These are phyloP conservation scores for Paraurostyla sp. DNA, from an alignment of 73 alveolate genomes.

Conservation along the genomic window DNA sequence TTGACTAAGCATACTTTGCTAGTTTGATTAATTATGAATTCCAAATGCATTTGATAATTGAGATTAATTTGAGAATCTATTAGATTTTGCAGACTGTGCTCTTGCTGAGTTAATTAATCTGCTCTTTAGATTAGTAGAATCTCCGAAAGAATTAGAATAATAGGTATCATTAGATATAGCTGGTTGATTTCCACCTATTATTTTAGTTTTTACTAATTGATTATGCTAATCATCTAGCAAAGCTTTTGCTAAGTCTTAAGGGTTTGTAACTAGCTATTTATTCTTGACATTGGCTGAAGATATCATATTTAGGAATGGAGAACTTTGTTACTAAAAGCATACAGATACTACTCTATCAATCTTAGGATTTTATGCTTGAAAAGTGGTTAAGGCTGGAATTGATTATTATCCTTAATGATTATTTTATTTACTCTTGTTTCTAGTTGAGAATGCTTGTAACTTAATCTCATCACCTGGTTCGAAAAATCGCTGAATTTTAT, in stretches of 20 bases:
- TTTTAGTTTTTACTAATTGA: background rate
- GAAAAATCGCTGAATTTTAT: too few species aligned
- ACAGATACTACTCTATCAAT: conserved; percentile 21
- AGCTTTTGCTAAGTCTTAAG: background rate
- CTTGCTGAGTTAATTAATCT: background rate
- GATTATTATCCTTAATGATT: background rate
- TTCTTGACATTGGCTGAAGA: conserved; percentile 17
- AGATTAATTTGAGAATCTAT: background rate
- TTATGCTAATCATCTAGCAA: background rate
- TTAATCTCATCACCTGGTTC: too few species aligned
- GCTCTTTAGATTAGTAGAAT: too few species aligned
- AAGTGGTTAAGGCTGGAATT: background rate
- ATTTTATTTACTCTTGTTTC: background rate
- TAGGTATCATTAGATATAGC: background rate
- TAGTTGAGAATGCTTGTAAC: background rate
- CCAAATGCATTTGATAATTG: too few species aligned
- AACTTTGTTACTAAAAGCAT: background rate
- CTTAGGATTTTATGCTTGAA: background rate
- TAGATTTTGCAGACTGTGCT: background rate
- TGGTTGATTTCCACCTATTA: background rate
- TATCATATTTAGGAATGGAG: conserved; percentile 34
- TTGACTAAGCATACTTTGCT: background rate
- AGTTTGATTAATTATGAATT: too few species aligned
- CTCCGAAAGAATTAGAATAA: too few species aligned
- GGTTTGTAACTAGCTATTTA: background rate